Base-by-base conservation (phyloP, 2,329 filamentous ascomycete species). In the Sclerotinia glacialis region DNA sequence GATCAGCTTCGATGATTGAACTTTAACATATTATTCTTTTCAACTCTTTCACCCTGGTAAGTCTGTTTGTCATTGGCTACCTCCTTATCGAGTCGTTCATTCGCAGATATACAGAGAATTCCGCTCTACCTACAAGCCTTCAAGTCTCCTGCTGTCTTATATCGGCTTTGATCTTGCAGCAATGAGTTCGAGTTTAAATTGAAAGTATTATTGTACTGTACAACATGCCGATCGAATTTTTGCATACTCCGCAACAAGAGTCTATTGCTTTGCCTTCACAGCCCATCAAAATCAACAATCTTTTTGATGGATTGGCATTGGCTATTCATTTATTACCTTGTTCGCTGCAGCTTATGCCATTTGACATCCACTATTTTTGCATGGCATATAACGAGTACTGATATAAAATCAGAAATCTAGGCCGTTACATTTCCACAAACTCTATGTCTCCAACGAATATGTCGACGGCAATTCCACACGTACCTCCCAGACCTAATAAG, bases 401-500 rank as follows among this genome's bases (percentile, higher is more conserved):
- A 66, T 37, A 66, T 40, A 59, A 50, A 26, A 7, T 18, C 62
- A 62, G 64, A 61, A 23, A 62, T 47, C 49, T 54, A 69, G 23
- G 50, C 55, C 40, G 28, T 60, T 62, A 55, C 46, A 46, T 42
- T 65, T 52, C 58, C 64, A 47, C 21, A 55, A 56, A 46, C 23
- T 21, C 14, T 44, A 56, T 26, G 26, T 18, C 5, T 26, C 11
- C 46, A 49, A 60, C 37, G 40, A 66, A 44, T 28, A 66, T 66
- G 64, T 61, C 64, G 64, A 50, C 65, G 26, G 68, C 73, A 40
- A 72, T 74, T 50, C 76, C 88, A 50, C 79, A 79, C 71, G 80
- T 90, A 71, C 88, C 88, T 69, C 86, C 87, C 71, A 85, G 87
- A 69, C 88, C 88, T 64, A 77, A 82, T 71, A 83, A 86, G 74